Evolutionary conservation across 2,329 filamentous ascomycete genomes (phyloP).

Genomic region (Mollisiaceae sp.): DNA sequence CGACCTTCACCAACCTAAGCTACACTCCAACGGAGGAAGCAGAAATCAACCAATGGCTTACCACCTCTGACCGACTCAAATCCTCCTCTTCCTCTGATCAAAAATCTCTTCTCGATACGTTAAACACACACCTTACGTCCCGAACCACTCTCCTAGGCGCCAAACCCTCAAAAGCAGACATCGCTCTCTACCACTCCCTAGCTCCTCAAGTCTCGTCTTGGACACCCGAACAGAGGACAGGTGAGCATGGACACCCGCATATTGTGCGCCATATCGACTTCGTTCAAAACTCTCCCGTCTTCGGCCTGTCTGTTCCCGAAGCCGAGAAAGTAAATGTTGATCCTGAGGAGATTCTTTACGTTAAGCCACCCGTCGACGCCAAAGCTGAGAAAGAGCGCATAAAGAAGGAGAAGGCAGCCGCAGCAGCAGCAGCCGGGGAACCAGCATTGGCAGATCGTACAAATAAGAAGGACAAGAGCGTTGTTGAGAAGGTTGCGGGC

Average conservation of each 20-base stretch:
- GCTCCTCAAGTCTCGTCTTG: constrained; percentile 79
- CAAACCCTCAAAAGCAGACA: constrained; percentile 88
- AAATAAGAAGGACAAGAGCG: constrained; percentile 59
- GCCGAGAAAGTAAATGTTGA: constrained; percentile 81
- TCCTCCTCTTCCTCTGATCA: constrained; percentile 57
- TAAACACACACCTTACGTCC: constrained; percentile 87
- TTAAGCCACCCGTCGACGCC: constrained; percentile 86
- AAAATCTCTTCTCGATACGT: constrained; percentile 71
- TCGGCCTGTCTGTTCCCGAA: constrained; percentile 70
- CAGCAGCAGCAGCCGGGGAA: constrained; percentile 58
- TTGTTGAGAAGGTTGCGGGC: constrained; percentile 55
- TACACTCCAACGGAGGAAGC: constrained; percentile 82
- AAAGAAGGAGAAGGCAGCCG: constrained; percentile 91
- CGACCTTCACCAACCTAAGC: constrained; percentile 66
- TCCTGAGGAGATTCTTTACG: constrained; percentile 78
- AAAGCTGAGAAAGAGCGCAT: constrained; percentile 96
- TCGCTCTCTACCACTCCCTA: constrained; percentile 80
- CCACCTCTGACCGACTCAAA: constrained; percentile 74
- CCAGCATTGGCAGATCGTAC: constrained; percentile 63
- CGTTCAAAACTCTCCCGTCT: constrained; percentile 85
- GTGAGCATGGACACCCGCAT: constrained; percentile 86
- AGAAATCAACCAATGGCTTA: constrained; percentile 89
- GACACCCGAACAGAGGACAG: constrained; percentile 85
- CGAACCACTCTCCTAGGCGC: constrained; percentile 87
- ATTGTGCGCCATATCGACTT: constrained; percentile 93